Conservation (phyloP, 2,329 filamentous ascomycete species). For the Coleophoma crateriformis region DNA sequence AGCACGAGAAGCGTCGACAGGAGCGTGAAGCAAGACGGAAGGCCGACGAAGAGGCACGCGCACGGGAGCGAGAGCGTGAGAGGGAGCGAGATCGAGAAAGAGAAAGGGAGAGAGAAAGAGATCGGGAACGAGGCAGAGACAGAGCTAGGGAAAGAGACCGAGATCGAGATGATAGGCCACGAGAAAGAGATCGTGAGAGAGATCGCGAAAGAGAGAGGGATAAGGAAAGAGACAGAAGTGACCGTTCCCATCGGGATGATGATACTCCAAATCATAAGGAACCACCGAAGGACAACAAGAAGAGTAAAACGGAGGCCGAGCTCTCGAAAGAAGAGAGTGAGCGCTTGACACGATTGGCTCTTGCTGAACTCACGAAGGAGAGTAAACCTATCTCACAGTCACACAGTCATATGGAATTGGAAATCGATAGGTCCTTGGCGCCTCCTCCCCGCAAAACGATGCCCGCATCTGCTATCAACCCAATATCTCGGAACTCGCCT, state of each 20-base stretch:
- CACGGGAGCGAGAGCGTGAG: slow-evolving; percentile 7
- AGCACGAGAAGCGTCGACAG: slow-evolving; percentile 37
- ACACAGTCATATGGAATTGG: slow-evolving; percentile 25
- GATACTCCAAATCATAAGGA: slow-evolving; percentile 8
- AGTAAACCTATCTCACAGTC: slow-evolving; percentile 22
- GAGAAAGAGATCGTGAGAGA: slow-evolving; percentile 2
- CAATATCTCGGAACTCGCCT: slow-evolving; percentile 22
- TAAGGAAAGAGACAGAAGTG: slow-evolving; percentile 3
- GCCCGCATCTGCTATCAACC: slow-evolving; percentile 26
- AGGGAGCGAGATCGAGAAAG: slow-evolving; percentile 14
- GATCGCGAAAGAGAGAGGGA: neutral
- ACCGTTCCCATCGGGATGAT: slow-evolving; percentile 20
- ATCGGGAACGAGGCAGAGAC: slow-evolving; percentile 32
- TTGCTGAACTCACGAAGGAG: slow-evolving; percentile 27
- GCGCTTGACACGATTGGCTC: slow-evolving; percentile 26
- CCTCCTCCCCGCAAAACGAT: slow-evolving; percentile 26
- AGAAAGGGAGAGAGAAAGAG: slow-evolving; percentile 22
- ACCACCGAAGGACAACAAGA: slow-evolving; percentile 7
- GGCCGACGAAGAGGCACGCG: slow-evolving; percentile 18
- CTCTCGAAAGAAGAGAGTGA: slow-evolving; percentile 26
- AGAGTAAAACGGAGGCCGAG: slow-evolving; percentile 13
- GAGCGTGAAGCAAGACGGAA: slow-evolving; percentile 22
- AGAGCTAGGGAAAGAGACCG: slow-evolving; percentile 10
- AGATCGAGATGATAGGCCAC: neutral
- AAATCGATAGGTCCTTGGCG: slow-evolving; percentile 25